Evolutionary conservation across 129 eudicot species (phyloP), one percentile per base, ranked within the genome.

Genomic region (Chrysanthemum makinoi): DNA sequence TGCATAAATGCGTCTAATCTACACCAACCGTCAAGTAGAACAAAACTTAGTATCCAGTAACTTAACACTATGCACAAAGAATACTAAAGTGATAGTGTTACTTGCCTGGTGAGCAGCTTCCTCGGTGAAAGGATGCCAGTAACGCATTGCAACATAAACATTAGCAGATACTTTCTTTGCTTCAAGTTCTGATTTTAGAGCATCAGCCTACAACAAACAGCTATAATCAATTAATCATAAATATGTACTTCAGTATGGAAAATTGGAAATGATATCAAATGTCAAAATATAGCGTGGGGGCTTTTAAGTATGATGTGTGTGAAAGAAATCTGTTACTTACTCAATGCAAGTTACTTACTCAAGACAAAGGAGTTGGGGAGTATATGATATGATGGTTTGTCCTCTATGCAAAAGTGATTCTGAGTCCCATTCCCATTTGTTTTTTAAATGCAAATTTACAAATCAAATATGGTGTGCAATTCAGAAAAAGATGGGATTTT

Each of bases 51-150:
- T 13, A 4, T 2, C 19, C 13, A 61, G 5, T 28, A 61, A 13
- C 65, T 24, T 26, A 26, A 22, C 12, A 10, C 5, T 14, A 26
- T 61, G 16, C 66, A 26, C 66, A 61, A 24, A 22, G 46, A 12
- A 61, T 61, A 61, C 15, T 13, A 3, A 60, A 11, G 43, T 14
- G 46, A 26, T 5, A 61, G 43, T 3, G 5, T 12, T 66, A 44
- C 80, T 75, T 83, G 76, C 97, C 97, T 87, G 85, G 16, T 86
- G 77, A 64, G 86, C 88, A 67, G 97, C 97, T 75, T 91, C 97
- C 61, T 91, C 92, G 0, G 97, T 91, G 70, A 87, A 91, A 11
- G 95, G 97, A 72, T 86, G 87, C 97, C 97, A 91, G 75, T 91
- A 91, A 19, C 95, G 87, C 97, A 91, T 91, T 47, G 89, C 97